Percentiles rank a stretch among this genome's conserved stretches.
phyloP scores from a whole-genome alignment of 1,284 basidiomycete genomes.

The Anthracocystis walkeri region DNA sequence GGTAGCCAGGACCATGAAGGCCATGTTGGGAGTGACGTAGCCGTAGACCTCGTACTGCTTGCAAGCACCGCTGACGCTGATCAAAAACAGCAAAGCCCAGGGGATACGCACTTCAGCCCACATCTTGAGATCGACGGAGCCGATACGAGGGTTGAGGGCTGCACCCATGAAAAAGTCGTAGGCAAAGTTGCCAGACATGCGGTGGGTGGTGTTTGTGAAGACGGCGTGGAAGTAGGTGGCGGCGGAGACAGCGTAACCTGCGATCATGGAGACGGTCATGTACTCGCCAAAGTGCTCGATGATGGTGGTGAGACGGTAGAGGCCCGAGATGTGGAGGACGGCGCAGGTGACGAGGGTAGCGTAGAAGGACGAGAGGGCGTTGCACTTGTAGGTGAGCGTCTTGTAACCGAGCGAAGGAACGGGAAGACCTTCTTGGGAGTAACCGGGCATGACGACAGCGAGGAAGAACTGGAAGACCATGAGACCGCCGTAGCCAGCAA shows the following conservation, averaged over 20 bases:
- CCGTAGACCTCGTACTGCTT: conserved; percentile 90
- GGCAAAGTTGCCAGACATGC: conserved; percentile 92
- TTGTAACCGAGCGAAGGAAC: conserved; percentile 76
- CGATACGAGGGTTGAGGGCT: conserved; percentile 90
- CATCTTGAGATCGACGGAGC: conserved; percentile 97
- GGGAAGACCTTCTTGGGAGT: conserved; percentile 80
- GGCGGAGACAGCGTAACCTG: conserved; percentile 77
- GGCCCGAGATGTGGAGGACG: conserved; percentile 81
- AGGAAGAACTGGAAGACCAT: conserved; percentile 90
- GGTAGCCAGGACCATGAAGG: conserved; percentile 94
- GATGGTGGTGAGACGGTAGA: conserved; percentile 92
- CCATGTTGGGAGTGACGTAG: conserved; percentile 95
- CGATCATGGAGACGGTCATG: conserved; percentile 95
- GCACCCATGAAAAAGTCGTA: conserved; percentile 86
- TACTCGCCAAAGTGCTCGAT: conserved; percentile 96
- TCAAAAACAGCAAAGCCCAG: conserved; percentile 95
- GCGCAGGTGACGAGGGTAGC: conserved; percentile 83
- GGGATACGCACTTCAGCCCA: conserved; percentile 97
- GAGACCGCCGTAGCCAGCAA: conserved; percentile 80
- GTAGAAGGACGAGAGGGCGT: conserved; percentile 86
- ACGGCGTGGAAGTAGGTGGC: conserved; percentile 67
- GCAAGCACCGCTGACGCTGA: conserved; percentile 89
- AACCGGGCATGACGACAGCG: conserved; percentile 90
- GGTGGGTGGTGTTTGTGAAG: conserved; percentile 68
- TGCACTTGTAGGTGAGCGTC: conserved; percentile 93